phyloP scores from a whole-genome alignment of 192 early-diverging fungal species.

The Helicostylum pulchrum region DNA sequence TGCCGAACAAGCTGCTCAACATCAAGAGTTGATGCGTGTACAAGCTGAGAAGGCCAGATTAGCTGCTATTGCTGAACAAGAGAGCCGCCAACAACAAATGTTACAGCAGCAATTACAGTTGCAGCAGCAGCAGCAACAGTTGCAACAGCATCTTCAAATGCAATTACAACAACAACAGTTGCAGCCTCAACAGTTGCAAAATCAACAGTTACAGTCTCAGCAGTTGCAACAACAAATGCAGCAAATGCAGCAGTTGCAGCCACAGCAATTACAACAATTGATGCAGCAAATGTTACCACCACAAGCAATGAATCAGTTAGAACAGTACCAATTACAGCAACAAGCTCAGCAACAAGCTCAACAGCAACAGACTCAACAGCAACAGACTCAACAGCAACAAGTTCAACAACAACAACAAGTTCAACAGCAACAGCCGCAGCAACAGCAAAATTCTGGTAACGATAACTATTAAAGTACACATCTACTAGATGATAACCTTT shows the following conservation, averaged over 20 bases:
- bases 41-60: slow-evolving; percentile 27
- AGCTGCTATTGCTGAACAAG: slow-evolving; percentile 10
- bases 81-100: not conserved
- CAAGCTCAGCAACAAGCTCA: not conserved
- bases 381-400: not conserved
- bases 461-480: not conserved
- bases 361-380: not conserved
- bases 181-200: not conserved
- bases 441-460: too few relatives aligned
- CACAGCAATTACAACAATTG: slow-evolving; percentile 5
- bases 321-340: not conserved
- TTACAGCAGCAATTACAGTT: not conserved
- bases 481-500: not conserved
- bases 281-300: not conserved
- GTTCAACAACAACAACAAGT: not conserved
- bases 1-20: slow-evolving; percentile 23
- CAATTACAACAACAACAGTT: not conserved
- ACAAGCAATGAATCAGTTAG: slow-evolving; percentile 6
- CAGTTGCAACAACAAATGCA: not conserved
- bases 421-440: not conserved
- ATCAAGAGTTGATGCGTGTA: slow-evolving; percentile 18
- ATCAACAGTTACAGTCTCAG: slow-evolving; percentile 14
- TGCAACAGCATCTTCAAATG: not conserved
- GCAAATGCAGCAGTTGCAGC: not conserved
- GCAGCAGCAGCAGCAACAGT: slow-evolving; percentile 2